Percentiles rank a stretch among this genome's conserved stretches.
Evolutionary conservation across 768 basidiomycete genomes (phyloP).

Genomic region (Phylloporus scabripes): DNA sequence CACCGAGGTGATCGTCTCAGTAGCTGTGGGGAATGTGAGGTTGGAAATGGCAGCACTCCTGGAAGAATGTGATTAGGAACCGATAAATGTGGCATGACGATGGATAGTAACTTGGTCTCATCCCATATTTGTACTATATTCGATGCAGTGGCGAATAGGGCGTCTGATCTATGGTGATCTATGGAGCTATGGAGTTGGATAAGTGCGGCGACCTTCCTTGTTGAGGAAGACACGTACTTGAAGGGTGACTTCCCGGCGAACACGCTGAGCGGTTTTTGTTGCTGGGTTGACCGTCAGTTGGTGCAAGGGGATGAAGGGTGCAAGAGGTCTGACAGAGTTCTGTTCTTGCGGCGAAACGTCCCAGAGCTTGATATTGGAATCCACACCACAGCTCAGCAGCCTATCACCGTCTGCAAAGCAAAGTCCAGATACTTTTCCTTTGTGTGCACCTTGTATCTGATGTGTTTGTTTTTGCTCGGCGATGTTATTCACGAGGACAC

Average conservation of each 20-base stretch:
- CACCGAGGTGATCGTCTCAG: conserved; percentile 83
- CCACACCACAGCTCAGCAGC: conserved; percentile 76
- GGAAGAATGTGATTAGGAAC: conserved; percentile 7
- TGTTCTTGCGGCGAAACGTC: conserved; percentile 38
- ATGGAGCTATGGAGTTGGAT: conserved; percentile 55
- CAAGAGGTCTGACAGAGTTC: conserved; percentile 32
- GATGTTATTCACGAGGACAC: conserved; percentile 82
- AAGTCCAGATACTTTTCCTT: conserved; percentile 80
- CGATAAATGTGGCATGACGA: neutral
- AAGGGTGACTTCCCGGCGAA: conserved; percentile 86
- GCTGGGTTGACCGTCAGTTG: conserved; percentile 14
- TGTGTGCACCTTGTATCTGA: conserved; percentile 67
- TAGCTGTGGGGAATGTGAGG: conserved; percentile 78
- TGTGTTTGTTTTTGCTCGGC: conserved; percentile 49
- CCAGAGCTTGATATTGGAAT: conserved; percentile 83
- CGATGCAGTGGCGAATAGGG: conserved; percentile 92
- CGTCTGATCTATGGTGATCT: conserved; percentile 86
- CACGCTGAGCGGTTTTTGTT: conserved; percentile 61
- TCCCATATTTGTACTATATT: conserved; percentile 97
- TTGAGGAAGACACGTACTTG: conserved; percentile 52
- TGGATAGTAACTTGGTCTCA: conserved; percentile 66
- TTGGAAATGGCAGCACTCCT: conserved; percentile 85
- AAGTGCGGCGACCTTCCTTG: neutral
- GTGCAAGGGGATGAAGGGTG: neutral
- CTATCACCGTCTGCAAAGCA: conserved; percentile 62